phyloP scores from a whole-genome alignment of 495 filamentous ascomycete species.

The Parathielavia appendiculata region DNA sequence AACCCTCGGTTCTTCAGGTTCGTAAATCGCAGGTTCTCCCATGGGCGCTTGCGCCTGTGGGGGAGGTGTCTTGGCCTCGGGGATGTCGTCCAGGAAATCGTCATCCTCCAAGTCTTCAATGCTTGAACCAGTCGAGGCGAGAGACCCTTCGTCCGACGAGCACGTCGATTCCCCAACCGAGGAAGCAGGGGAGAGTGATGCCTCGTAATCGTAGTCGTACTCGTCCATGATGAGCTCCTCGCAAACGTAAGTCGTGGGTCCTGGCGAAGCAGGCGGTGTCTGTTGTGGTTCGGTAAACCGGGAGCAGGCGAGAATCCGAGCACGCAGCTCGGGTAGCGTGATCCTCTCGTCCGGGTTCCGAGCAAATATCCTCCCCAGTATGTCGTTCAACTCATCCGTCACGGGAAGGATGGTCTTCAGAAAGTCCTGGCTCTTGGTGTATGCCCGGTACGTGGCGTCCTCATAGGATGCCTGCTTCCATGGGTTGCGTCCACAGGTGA shows the following conservation, averaged over 20 bases:
- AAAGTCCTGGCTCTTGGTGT: conserved; percentile 78
- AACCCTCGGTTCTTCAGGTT: conserved; percentile 37
- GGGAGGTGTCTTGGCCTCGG: conserved; percentile 39
- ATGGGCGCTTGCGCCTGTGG: conserved; percentile 24
- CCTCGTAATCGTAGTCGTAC: conserved; percentile 31
- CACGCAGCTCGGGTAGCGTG: conserved; percentile 73
- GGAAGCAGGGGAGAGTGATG: conserved; percentile 38
- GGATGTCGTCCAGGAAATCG: conserved; percentile 38
- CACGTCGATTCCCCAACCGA: conserved; percentile 43
- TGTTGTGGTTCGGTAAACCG: conserved; percentile 57
- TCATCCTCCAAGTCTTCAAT: conserved; percentile 39
- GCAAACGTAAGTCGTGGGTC: conserved; percentile 41
- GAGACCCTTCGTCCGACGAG: conserved; percentile 45
- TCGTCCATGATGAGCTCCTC: conserved; percentile 40
- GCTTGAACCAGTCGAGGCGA: conserved; percentile 42
- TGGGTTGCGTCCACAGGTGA: conserved; percentile 96
- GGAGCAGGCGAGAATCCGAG: conserved; percentile 69
- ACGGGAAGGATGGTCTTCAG: conserved; percentile 89
- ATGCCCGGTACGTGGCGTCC: conserved; percentile 94
- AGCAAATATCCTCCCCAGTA: conserved; percentile 86
- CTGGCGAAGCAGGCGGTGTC: conserved; percentile 37
- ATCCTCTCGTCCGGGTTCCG: conserved; percentile 81
- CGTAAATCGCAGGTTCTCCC: conserved; percentile 35
- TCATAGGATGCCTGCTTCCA: conserved; percentile 93
- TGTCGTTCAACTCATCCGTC: conserved; percentile 82